A percentile compares a stretch with the other conserved stretches of the same genome.
These are phyloP conservation scores for Capsicum baccatum DNA, from an alignment of 257 asterid genomes.

Conservation along the genomic window DNA sequence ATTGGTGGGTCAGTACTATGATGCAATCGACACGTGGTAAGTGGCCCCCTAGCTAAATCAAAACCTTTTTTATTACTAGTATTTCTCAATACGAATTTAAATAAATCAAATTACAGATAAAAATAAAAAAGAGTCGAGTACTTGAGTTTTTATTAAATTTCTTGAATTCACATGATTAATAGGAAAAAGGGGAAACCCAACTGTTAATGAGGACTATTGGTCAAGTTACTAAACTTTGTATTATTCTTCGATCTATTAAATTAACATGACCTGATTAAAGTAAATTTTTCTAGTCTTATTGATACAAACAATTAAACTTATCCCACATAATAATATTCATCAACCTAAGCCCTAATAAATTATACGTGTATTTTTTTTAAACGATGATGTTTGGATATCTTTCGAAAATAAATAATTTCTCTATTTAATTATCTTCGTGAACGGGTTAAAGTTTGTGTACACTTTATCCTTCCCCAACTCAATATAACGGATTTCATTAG, in stretches of 20 bases:
- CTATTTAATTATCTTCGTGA: no score
- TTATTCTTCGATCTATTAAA: neutral
- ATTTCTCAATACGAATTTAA: no score
- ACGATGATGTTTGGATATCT: no score
- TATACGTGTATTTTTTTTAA: neutral
- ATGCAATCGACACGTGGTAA: neutral
- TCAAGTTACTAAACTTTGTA: neutral
- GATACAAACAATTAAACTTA: neutral
- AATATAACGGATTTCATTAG: no score
- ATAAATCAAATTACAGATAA: no score
- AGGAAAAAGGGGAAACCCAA: neutral
- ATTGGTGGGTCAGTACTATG: neutral
- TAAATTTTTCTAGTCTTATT: neutral
- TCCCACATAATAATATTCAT: neutral
- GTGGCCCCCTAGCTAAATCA: neutral
- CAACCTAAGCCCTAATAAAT: neutral
- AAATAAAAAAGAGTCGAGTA: no score
- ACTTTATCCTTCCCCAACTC: no score
- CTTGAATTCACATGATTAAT: neutral
- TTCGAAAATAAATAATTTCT: no score
- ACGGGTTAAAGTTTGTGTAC: no score
- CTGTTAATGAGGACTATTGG: neutral
- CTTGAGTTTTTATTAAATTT: no score
- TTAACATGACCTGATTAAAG: constrained; percentile 6
- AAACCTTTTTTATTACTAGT: no score